These are phyloP conservation scores for Pseudogymnoascus sp. DNA, from an alignment of 2,329 filamentous ascomycete genomes.

Conservation along the genomic window DNA sequence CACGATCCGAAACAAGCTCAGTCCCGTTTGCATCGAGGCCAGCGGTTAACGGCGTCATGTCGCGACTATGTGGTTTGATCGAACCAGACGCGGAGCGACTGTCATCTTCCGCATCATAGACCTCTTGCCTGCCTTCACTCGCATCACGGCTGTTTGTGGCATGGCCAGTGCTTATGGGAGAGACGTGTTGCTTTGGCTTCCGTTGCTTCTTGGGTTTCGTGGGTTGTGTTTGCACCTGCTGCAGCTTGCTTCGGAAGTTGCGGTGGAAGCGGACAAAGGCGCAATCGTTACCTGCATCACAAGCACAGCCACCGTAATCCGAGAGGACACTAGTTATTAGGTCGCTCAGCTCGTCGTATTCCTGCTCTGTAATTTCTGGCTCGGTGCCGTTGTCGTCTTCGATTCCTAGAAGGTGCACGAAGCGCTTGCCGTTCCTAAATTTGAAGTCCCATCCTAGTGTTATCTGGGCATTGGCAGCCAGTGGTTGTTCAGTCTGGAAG, in stretches of 20 bases:
- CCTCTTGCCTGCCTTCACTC: slow-evolving; percentile 53
- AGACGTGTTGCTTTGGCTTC: slow-evolving; percentile 49
- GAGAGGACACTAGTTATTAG: slow-evolving; percentile 65
- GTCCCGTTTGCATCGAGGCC: slow-evolving; percentile 44
- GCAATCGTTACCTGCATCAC: slow-evolving; percentile 54
- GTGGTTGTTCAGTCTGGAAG: slow-evolving; percentile 74
- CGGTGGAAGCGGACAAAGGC: slow-evolving; percentile 57
- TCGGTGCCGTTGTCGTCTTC: slow-evolving; percentile 51
- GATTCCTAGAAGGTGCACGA: slow-evolving; percentile 52
- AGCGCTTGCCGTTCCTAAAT: slow-evolving; percentile 47
- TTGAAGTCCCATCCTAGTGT: slow-evolving; percentile 62
- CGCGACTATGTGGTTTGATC: slow-evolving; percentile 57
- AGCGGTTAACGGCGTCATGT: slow-evolving; percentile 51
- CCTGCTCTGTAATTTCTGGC: slow-evolving; percentile 48
- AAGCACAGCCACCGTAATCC: slow-evolving; percentile 74
- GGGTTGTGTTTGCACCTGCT: slow-evolving; percentile 36
- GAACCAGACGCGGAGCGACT: slow-evolving; percentile 40
- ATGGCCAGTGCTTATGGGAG: slow-evolving; percentile 54
- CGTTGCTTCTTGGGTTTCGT: slow-evolving; percentile 28
- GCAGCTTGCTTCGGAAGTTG: slow-evolving; percentile 43
- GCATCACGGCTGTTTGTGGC: slow-evolving; percentile 55
- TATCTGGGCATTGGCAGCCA: slow-evolving; percentile 55
- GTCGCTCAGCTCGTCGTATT: slow-evolving; percentile 51
- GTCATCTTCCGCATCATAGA: slow-evolving; percentile 44
- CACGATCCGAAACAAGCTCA: slow-evolving; percentile 56